These are phyloP conservation scores for Tuber calosporum DNA, from an alignment of 495 filamentous ascomycete species.

Conservation along the genomic window DNA sequence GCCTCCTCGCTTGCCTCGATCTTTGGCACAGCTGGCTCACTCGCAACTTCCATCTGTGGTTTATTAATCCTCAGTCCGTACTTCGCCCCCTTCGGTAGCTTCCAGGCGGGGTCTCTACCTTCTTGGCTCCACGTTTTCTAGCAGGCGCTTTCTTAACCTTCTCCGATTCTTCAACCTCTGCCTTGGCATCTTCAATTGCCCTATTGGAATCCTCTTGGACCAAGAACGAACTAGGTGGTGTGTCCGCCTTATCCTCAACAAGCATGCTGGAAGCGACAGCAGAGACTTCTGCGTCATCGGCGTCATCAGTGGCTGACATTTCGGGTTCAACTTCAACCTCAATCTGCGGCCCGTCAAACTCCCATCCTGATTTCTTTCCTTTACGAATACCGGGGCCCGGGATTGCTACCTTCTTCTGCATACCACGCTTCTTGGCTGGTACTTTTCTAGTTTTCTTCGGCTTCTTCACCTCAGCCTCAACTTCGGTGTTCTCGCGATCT, in stretches of 20 bases:
- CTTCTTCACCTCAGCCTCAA: neutral
- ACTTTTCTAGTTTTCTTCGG: neutral
- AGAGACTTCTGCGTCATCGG: neutral
- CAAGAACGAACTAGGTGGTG: neutral
- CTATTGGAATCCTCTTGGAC: neutral
- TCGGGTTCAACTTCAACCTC: neutral
- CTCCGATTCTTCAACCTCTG: neutral
- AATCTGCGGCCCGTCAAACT: neutral
- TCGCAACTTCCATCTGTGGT: neutral
- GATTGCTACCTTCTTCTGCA: neutral
- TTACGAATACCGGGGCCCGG: neutral
- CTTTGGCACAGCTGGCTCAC: neutral
- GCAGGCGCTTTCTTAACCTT: neutral
- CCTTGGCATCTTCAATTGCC: neutral
- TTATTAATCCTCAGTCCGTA: neutral
- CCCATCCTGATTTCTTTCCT: neutral
- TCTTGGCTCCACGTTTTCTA: slow-evolving; percentile 1
- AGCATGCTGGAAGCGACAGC: neutral
- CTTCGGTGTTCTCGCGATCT: neutral
- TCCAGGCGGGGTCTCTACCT: slow-evolving; percentile 1
- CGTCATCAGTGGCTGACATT: slow-evolving; percentile 1
- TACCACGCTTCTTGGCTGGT: neutral
- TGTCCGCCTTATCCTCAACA: neutral
- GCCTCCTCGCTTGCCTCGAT: neutral
- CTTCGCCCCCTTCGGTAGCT: neutral